Conservation (phyloP, 345 rosid species). For the Sapria himalayana region DNA sequence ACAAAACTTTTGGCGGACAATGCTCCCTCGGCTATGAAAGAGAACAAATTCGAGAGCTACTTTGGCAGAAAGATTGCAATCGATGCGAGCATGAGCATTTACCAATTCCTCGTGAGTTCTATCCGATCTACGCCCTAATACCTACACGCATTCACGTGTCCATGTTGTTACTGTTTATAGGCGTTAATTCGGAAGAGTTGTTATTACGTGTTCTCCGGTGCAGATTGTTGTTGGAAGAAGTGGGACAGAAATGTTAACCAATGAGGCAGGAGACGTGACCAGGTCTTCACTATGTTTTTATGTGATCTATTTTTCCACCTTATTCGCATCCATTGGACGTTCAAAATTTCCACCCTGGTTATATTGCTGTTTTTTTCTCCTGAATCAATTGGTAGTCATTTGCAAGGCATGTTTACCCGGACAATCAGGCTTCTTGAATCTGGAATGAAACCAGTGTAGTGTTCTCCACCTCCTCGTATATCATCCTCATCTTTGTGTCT, state of each 20-base stretch:
- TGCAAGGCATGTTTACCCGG: conserved; percentile 85
- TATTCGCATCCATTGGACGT: too few relatives aligned
- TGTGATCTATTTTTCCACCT: too few relatives aligned
- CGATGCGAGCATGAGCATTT: conserved; percentile 98
- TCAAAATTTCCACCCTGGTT: too few relatives aligned
- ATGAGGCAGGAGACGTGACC: conserved; percentile 95
- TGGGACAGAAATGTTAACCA: conserved; percentile 82
- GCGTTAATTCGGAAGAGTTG: neutral
- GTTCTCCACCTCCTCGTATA: conserved; percentile 4
- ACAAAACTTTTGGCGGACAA: conserved; percentile 92
- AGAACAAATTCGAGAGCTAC: conserved; percentile 75
- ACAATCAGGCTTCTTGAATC: conserved; percentile 90
- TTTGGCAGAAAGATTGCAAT: conserved; percentile 87
- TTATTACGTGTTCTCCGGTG: conserved; percentile 3
- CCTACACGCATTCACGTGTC: too few relatives aligned
- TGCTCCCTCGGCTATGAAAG: conserved; percentile 78
- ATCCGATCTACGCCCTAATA: too few relatives aligned
- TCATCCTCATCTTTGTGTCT: neutral
- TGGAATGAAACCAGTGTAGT: conserved; percentile 89
- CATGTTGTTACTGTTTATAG: neutral
- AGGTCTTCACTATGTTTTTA: conserved; percentile 18
- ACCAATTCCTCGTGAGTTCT: conserved; percentile 66
- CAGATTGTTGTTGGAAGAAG: conserved; percentile 88
- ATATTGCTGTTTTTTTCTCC: neutral
- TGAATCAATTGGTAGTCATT: conserved; percentile 29